Conservation (phyloP, 345 rosid genomes). For the Combretum micranthum region DNA sequence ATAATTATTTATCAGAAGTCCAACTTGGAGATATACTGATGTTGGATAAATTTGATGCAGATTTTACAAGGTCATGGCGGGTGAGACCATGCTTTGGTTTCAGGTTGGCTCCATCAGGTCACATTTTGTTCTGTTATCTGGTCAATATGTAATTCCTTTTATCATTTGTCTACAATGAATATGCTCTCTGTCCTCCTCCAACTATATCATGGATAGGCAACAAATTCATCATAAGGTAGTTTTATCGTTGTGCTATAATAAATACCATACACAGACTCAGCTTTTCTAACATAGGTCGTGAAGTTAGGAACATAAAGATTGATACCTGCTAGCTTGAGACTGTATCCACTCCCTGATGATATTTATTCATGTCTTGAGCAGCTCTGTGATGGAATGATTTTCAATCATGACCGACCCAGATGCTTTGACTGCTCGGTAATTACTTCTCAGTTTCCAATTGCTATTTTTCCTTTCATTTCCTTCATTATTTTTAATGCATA, state of each 20-base stretch:
- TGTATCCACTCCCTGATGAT: slow-evolving; percentile 22
- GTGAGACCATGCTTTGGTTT: slow-evolving; percentile 82
- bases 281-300: background rate
- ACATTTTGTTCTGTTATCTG: slow-evolving; percentile 47
- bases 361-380: slow-evolving; percentile 40
- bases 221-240: too few relatives aligned
- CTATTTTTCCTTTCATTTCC: background rate
- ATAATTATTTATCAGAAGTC: background rate
- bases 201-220: too few relatives aligned
- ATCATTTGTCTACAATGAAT: background rate
- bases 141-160: background rate
- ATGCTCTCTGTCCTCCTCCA: background rate
- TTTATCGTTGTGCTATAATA: background rate
- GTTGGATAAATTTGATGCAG: slow-evolving; percentile 23
- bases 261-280: background rate
- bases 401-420: slow-evolving; percentile 85
- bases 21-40: background rate
- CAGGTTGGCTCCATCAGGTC: slow-evolving; percentile 99
- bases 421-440: slow-evolving; percentile 76
- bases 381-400: slow-evolving; percentile 80
- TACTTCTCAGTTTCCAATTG: slow-evolving; percentile 16
- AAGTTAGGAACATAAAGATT: background rate
- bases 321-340: too few relatives aligned
- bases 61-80: slow-evolving; percentile 70
- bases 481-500: background rate